phyloP scores from a whole-genome alignment of 345 rosid species.

The Kernera saxatilis region DNA sequence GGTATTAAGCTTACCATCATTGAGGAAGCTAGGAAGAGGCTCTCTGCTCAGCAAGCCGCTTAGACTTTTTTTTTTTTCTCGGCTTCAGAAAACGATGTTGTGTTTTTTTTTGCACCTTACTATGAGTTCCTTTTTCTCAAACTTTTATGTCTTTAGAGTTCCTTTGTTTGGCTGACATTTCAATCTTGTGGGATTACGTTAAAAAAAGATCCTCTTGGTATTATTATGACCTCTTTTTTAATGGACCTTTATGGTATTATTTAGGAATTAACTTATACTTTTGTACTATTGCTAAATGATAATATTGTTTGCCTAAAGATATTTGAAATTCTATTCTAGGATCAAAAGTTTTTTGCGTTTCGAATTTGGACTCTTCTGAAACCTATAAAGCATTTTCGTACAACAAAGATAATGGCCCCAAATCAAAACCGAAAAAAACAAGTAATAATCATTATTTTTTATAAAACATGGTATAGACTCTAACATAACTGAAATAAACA shows the following conservation, averaged over 20 bases:
- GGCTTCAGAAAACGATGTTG: neutral
- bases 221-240: neutral
- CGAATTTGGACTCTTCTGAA: too few relatives aligned
- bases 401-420: too few relatives aligned
- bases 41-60: constrained; percentile 47
- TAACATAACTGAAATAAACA: too few relatives aligned
- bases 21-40: constrained; percentile 84
- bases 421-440: too few relatives aligned
- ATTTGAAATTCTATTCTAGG: too few relatives aligned
- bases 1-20: constrained; percentile 81
- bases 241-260: neutral
- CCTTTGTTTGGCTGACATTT: neutral
- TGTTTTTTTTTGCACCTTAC: neutral
- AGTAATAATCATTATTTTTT: too few relatives aligned
- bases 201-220: neutral
- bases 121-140: neutral
- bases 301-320: neutral
- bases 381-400: too few relatives aligned
- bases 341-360: too few relatives aligned
- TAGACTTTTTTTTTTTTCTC: neutral
- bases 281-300: too few relatives aligned
- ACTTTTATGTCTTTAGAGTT: neutral
- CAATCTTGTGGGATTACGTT: neutral
- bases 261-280: neutral
- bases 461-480: too few relatives aligned